These are phyloP conservation scores for Monilinia fructicola DNA, from an alignment of 2,329 filamentous ascomycete genomes.

Conservation along the genomic window DNA sequence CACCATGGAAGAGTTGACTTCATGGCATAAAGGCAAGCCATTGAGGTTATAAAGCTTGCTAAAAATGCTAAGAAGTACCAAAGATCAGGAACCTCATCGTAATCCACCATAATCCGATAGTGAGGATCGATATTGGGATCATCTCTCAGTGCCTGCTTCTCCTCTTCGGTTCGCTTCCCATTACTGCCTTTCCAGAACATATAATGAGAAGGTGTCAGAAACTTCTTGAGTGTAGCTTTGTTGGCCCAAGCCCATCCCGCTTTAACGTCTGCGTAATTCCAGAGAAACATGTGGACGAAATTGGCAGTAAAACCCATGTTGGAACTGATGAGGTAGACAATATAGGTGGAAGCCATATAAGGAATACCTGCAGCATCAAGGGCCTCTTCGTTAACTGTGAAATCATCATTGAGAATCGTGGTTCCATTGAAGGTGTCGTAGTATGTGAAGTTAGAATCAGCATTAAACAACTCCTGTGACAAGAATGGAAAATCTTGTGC, in stretches of 20 bases:
- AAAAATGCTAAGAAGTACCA: constrained; percentile 53
- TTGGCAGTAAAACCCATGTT: constrained; percentile 51
- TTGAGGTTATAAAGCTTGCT: constrained; percentile 47
- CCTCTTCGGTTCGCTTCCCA: constrained; percentile 25
- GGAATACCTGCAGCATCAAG: constrained; percentile 45
- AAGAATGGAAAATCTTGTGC: constrained; percentile 47
- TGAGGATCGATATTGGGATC: constrained; percentile 43
- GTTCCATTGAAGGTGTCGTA: constrained; percentile 47
- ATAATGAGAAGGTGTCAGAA: constrained; percentile 33
- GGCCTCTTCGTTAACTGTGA: constrained; percentile 42
- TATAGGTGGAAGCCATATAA: constrained; percentile 45
- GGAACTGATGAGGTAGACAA: constrained; percentile 45
- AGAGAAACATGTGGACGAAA: constrained; percentile 47
- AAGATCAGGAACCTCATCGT: constrained; percentile 55
- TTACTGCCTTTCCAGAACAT: constrained; percentile 30
- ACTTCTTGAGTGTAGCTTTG: constrained; percentile 31
- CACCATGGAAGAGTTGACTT: constrained; percentile 49
- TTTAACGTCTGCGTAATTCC: constrained; percentile 44
- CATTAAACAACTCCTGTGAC: constrained; percentile 45
- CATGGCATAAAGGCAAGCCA: constrained; percentile 51
- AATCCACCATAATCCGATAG: constrained; percentile 47
- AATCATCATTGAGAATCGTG: constrained; percentile 44
- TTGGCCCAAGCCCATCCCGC: constrained; percentile 37
- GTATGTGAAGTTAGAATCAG: constrained; percentile 41
- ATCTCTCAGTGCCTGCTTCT: constrained; percentile 26